Evolutionary conservation across 176 grass and related monocot species (phyloP), one percentile per base, ranked within the genome.

Genomic region (Rhynchospora pubera): DNA sequence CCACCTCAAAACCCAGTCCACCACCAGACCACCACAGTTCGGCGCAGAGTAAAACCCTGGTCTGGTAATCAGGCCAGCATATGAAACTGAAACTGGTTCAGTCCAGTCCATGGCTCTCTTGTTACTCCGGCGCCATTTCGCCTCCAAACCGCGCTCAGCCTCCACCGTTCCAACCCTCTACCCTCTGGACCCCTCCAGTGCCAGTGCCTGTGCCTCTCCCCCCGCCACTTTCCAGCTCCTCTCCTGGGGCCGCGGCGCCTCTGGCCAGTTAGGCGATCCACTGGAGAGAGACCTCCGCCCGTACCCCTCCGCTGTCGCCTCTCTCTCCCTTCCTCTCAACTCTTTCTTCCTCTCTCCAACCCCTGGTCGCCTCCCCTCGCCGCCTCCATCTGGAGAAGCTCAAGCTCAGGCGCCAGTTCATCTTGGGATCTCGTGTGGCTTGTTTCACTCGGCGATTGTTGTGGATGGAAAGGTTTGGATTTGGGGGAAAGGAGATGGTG

Each of bases 401-500:
- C 16, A 15, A 70, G 22, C 59, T 15, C 48, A 34, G 19, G 60
- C 72, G 10, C 63, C 69, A 43, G 62, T 91, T 30, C 85, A 94
- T 69, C 84, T 91, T 57, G 92, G 92, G 75, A 91, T 99, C 87
- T 95, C 96, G 74, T 95, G 96, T 50, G 96, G 96, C 66, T 85
- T 99, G 23, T 99, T 99, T 80, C 96, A 95, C 83, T 93, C 96
- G 1, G 86, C 87, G 4, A 78, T 95, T 39, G 24, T 95, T 46
- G 92, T 95, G 42, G 91, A 84, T 42, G 91, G 95, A 13, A 72
- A 34, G 57, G 79, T 89, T 32, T 99, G 92, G 96, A 84, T 99
- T 7, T 99, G 96, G 96, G 96, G 96, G 12, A 99, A 95, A 87
- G 96, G 96, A 0, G 96, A 95, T 58, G 92, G 96, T 2, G 92